These are phyloP conservation scores for Fragilariopsis cylindrus DNA, from an alignment of 108 stramenopile genomes.

Conservation along the genomic window DNA sequence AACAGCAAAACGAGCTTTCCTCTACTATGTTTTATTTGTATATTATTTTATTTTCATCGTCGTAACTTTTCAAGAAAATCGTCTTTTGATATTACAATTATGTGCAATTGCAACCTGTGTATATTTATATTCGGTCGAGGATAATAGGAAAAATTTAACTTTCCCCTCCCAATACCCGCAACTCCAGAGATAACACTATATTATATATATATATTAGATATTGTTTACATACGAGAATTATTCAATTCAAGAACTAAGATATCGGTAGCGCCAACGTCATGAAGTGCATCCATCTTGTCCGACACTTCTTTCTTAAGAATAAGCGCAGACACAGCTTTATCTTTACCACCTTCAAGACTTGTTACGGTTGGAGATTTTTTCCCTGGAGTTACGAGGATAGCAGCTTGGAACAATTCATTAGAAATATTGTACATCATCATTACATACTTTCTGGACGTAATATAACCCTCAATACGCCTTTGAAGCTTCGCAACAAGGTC, in stretches of 20 bases:
- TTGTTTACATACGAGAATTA: constrained; percentile 88
- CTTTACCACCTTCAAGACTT: constrained; percentile 76
- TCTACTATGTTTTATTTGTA: neutral
- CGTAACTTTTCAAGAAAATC: too few species aligned
- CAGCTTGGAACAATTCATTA: constrained; percentile 63
- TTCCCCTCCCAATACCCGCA: too few species aligned
- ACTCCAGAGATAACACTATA: too few species aligned
- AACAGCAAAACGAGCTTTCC: neutral
- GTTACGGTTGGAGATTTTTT: constrained; percentile 95
- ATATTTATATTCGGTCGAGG: too few species aligned
- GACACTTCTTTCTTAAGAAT: constrained; percentile 83
- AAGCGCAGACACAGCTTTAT: constrained; percentile 84
- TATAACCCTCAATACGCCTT: constrained; percentile 93
- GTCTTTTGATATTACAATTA: too few species aligned
- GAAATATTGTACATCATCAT: constrained; percentile 95
- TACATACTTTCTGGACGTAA: constrained; percentile 92
- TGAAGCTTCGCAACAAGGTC: constrained; percentile 85
- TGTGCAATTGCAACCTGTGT: too few species aligned
- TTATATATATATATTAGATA: too few species aligned
- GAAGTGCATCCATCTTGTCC: constrained; percentile 92
- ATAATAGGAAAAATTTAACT: too few species aligned
- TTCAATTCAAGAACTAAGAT: constrained; percentile 88
- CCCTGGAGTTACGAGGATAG: constrained; percentile 89
- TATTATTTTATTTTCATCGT: too few species aligned
- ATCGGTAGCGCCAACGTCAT: constrained; percentile 90